Percentiles rank a stretch among this genome's conserved stretches.
Evolutionary conservation across 2,329 filamentous ascomycete species (phyloP).

Genomic region (Nothophoma quercina): DNA sequence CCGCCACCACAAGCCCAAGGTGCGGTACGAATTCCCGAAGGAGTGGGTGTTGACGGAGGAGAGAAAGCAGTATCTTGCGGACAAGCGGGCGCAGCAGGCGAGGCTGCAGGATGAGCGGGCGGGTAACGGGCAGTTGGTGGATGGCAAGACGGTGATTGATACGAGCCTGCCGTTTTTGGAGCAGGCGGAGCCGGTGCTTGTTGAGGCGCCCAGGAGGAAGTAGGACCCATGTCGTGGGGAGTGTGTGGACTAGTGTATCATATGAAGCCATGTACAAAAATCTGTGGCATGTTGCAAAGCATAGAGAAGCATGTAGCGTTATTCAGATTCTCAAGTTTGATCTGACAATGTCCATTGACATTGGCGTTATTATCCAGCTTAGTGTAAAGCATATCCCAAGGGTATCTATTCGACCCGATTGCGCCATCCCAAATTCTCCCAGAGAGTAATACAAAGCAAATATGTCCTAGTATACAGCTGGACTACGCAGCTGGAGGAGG

Average conservation of each 20-base stretch:
- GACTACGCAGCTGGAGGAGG: neutral
- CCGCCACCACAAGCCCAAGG: slow-evolving; percentile 78
- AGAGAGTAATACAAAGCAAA: slow-evolving; percentile 8
- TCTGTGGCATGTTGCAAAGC: neutral
- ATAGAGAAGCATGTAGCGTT: slow-evolving; percentile 4
- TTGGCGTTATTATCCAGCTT: neutral
- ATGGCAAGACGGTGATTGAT: slow-evolving; percentile 55
- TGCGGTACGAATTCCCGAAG: slow-evolving; percentile 75
- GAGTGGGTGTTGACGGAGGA: slow-evolving; percentile 82
- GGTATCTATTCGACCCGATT: slow-evolving; percentile 20
- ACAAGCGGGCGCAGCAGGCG: slow-evolving; percentile 61
- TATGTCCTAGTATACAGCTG: neutral
- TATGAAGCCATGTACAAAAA: neutral
- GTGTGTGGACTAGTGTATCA: slow-evolving; percentile 10
- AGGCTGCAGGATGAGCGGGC: slow-evolving; percentile 63
- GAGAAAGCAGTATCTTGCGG: slow-evolving; percentile 71
- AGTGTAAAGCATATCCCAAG: slow-evolving; percentile 14
- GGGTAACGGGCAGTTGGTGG: slow-evolving; percentile 65
- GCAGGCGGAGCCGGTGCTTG: slow-evolving; percentile 28
- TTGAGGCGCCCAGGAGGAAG: slow-evolving; percentile 26
- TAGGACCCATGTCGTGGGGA: neutral
- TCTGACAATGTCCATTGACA: neutral
- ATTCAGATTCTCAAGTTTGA: neutral
- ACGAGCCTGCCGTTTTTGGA: slow-evolving; percentile 36
- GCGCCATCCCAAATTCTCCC: slow-evolving; percentile 15